phyloP scores from a whole-genome alignment of 768 basidiomycete species.

The Nidula microcarpa region DNA sequence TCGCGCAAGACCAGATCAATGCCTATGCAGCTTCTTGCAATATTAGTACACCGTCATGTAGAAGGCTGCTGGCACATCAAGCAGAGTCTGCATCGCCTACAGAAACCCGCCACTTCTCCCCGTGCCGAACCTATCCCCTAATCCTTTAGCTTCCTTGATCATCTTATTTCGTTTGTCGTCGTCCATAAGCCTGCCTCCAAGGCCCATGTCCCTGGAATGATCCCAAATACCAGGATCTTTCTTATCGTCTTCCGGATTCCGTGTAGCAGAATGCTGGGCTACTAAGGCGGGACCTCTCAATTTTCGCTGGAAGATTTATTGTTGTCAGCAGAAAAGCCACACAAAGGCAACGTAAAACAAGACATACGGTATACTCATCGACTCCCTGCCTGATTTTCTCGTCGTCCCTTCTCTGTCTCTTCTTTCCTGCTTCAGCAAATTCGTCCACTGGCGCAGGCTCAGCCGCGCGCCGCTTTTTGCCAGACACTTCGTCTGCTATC shows the following conservation, averaged over 20 bases:
- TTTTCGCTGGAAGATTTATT: constrained; percentile 28
- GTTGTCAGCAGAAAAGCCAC: not conserved
- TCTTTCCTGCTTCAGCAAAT: constrained; percentile 42
- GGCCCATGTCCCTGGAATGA: constrained; percentile 82
- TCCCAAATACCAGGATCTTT: constrained; percentile 83
- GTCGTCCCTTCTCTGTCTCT: constrained; percentile 62
- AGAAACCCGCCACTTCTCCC: constrained; percentile 71
- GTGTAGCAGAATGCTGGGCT: constrained; percentile 42
- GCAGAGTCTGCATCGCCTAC: constrained; percentile 7
- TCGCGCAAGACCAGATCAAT: too few species aligned
- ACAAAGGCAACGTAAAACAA: not conserved
- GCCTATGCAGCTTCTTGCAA: too few species aligned
- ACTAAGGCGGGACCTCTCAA: constrained; percentile 54
- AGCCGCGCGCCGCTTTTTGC: constrained; percentile 74
- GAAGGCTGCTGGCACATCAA: too few species aligned
- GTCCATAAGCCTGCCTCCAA: constrained; percentile 88
- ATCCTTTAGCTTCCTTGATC: constrained; percentile 75
- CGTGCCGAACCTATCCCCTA: constrained; percentile 81
- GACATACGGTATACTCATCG: constrained; percentile 73
- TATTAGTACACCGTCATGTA: too few species aligned
- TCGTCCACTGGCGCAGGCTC: constrained; percentile 45
- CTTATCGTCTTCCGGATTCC: constrained; percentile 37
- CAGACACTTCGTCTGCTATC: constrained; percentile 91
- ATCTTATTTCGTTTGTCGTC: constrained; percentile 76
- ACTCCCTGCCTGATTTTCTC: constrained; percentile 67